Percentiles rank a stretch among this genome's conserved stretches.
Evolutionary conservation across 176 grass and related monocot species (phyloP).

Genomic region (Elaeis guineensis): DNA sequence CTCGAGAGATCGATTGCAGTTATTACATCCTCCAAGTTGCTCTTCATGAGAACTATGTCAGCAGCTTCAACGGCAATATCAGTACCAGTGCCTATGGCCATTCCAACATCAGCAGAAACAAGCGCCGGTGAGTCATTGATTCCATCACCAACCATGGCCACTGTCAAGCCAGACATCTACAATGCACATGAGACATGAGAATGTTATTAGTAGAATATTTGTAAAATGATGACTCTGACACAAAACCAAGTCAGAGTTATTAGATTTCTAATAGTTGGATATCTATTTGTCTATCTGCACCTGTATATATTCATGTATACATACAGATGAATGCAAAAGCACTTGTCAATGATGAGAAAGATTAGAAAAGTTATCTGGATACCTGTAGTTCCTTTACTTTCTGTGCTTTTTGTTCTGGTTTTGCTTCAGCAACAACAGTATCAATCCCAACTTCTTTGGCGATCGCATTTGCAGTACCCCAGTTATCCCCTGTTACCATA

Average conservation of each 20-base stretch:
- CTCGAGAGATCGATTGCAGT: slow-evolving; percentile 85
- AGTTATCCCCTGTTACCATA: slow-evolving; percentile 98
- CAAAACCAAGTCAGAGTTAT: no score
- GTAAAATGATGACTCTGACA: not conserved
- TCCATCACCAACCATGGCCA: slow-evolving; percentile 91
- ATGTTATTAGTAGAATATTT: not conserved
- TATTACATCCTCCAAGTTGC: slow-evolving; percentile 92
- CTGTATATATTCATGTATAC: no score
- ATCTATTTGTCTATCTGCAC: no score
- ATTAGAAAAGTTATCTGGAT: slow-evolving; percentile 1
- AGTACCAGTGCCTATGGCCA: slow-evolving; percentile 82
- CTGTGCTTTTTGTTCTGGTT: slow-evolving; percentile 73
- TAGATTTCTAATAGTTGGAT: no score
- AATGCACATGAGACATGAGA: slow-evolving; percentile 1
- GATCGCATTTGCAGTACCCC: slow-evolving; percentile 89
- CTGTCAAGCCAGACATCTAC: slow-evolving; percentile 56
- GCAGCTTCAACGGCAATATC: slow-evolving; percentile 92
- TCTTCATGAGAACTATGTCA: slow-evolving; percentile 95
- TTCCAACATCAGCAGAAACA: slow-evolving; percentile 66
- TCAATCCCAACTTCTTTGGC: slow-evolving; percentile 71
- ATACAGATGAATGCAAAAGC: not conserved
- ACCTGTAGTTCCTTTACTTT: slow-evolving; percentile 94
- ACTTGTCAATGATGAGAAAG: not conserved
- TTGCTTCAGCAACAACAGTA: slow-evolving; percentile 69
- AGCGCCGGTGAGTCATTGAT: slow-evolving; percentile 94